These are phyloP conservation scores for Leccinum ochraceum DNA, from an alignment of 768 basidiomycete genomes.

Conservation along the genomic window DNA sequence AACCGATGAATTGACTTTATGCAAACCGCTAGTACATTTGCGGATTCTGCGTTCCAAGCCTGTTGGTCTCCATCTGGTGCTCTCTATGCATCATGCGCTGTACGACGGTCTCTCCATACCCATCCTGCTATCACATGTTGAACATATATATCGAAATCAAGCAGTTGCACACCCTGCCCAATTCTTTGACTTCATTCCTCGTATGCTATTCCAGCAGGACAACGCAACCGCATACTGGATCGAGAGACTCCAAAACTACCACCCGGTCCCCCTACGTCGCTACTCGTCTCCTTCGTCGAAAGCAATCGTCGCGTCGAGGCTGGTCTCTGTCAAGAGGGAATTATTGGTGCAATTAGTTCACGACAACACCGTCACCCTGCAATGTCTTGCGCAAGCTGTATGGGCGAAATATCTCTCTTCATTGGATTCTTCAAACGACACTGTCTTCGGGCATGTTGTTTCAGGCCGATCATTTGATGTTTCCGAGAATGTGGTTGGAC, in stretches of 20 bases:
- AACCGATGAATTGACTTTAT: constrained; percentile 25
- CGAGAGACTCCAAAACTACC: constrained; percentile 26
- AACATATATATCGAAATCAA: constrained; percentile 31
- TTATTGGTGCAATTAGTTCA: constrained; percentile 16
- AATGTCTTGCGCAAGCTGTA: constrained; percentile 38
- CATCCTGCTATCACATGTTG: constrained; percentile 36
- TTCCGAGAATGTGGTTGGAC: constrained; percentile 47
- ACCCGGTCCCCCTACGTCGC: constrained; percentile 21
- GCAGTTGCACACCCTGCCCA: constrained; percentile 22
- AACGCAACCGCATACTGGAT: constrained; percentile 42
- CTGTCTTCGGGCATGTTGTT: constrained; percentile 48
- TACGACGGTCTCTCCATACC: constrained; percentile 48
- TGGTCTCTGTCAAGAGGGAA: constrained; percentile 13
- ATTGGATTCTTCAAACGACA: constrained; percentile 29
- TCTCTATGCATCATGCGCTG: constrained; percentile 49
- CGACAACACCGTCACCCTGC: constrained; percentile 35
- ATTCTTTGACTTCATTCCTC: constrained; percentile 40
- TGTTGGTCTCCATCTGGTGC: constrained; percentile 27
- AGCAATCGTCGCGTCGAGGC: constrained; percentile 13
- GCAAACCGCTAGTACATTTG: constrained; percentile 35
- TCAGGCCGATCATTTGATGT: constrained; percentile 44
- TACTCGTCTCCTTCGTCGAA: constrained; percentile 12
- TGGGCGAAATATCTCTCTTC: constrained; percentile 31
- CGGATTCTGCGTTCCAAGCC: constrained; percentile 14
- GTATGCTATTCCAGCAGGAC: constrained; percentile 38